Percentiles rank a stretch among this genome's conserved stretches.
Evolutionary conservation across 202 grass and related monocot genomes (phyloP).

Genomic region (Brachypodium distachyon): DNA sequence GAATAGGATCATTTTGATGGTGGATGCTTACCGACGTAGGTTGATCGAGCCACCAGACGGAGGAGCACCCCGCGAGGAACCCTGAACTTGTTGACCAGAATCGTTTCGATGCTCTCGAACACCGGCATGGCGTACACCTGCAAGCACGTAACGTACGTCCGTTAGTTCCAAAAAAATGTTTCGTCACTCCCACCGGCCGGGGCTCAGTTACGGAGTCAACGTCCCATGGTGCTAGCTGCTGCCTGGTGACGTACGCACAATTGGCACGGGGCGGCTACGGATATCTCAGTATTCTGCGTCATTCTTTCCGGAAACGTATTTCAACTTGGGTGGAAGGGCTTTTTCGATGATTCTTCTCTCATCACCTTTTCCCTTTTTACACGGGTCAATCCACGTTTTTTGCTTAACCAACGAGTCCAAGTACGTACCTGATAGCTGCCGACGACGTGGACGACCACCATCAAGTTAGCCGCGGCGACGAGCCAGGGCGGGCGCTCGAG

Average conservation of each 20-base stretch:
- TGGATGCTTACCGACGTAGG: constrained; percentile 54
- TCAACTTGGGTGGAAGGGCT: neutral
- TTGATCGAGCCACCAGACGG: constrained; percentile 48
- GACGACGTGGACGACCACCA: constrained; percentile 64
- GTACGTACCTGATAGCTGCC: constrained; percentile 67
- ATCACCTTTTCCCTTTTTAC: neutral
- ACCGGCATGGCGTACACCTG: constrained; percentile 85
- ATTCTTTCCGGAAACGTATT: too few relatives aligned
- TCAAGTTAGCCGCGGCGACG: constrained; percentile 50
- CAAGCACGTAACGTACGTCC: neutral
- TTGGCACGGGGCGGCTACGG: too few relatives aligned
- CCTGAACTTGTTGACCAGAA: constrained; percentile 38
- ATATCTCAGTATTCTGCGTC: neutral
- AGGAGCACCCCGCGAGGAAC: constrained; percentile 26
- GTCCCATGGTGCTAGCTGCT: neutral
- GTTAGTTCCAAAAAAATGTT: too few relatives aligned
- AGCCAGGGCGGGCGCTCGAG: constrained; percentile 55
- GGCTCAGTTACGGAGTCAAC: neutral
- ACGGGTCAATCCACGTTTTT: neutral
- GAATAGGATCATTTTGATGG: neutral
- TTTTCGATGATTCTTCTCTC: neutral
- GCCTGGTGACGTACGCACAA: too few relatives aligned
- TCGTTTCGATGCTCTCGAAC: constrained; percentile 59
- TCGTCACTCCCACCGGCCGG: neutral
- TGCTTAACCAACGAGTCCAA: too few relatives aligned